A percentile compares a stretch with the other conserved stretches of the same genome.
These are phyloP conservation scores for Lactuca sativa DNA, from an alignment of 129 eudicot genomes.

Conservation along the genomic window DNA sequence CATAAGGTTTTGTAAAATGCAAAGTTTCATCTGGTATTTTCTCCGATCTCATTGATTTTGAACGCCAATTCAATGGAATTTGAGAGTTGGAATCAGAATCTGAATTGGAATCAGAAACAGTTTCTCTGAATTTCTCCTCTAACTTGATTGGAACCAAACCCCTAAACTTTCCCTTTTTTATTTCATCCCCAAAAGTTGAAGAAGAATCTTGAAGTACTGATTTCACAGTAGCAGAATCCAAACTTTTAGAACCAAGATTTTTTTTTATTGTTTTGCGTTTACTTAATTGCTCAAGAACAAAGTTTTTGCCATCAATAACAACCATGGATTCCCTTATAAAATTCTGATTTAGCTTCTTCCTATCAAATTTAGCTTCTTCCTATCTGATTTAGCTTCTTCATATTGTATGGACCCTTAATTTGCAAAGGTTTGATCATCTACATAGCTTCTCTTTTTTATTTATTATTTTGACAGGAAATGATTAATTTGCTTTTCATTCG, in stretches of 20 bases:
- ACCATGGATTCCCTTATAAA: constrained; percentile 42
- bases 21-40: constrained; percentile 22
- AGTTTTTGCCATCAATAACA: constrained; percentile 40
- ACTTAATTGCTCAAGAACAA: constrained; percentile 36
- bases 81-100: constrained; percentile 28
- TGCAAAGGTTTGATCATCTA: too few species aligned
- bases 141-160: constrained; percentile 61
- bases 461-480: too few species aligned
- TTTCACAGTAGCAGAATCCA: constrained; percentile 33
- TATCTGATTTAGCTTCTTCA: constrained; percentile 52
- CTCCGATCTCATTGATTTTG: constrained; percentile 54
- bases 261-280: constrained; percentile 22
- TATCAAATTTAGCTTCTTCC: constrained; percentile 24
- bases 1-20: constrained; percentile 37
- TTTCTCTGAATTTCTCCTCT: constrained; percentile 60
- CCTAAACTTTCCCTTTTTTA: constrained; percentile 34
- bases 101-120: constrained; percentile 29
- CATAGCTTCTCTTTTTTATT: too few species aligned
- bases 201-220: constrained; percentile 28
- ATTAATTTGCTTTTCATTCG: too few species aligned
- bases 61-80: constrained; percentile 35
- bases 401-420: constrained; percentile 43
- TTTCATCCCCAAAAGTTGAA: constrained; percentile 17
- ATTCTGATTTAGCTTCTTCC: constrained; percentile 29
- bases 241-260: constrained; percentile 48